A percentile compares a stretch with the other conserved stretches of the same genome.
phyloP scores from a whole-genome alignment of 2,329 filamentous ascomycete genomes.

The Ilyonectria destructans region DNA sequence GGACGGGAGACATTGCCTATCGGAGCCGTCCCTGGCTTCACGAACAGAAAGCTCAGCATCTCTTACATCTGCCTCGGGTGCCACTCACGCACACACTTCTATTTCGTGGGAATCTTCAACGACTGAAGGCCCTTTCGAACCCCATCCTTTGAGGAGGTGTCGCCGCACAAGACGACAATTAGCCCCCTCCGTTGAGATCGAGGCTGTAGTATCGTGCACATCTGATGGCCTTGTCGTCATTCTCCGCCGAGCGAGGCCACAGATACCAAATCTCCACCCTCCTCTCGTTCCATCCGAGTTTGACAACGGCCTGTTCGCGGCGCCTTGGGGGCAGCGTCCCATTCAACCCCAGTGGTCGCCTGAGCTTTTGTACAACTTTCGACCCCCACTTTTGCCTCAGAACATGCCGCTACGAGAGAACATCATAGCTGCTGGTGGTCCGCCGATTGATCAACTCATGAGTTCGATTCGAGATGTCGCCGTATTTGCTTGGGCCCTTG shows the following conservation, averaged over 20 bases:
- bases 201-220: slow-evolving; percentile 92
- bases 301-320: slow-evolving; percentile 81
- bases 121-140: slow-evolving; percentile 10
- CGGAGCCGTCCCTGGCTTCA: slow-evolving; percentile 33
- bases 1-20: slow-evolving; percentile 21
- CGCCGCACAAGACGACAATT: slow-evolving; percentile 37
- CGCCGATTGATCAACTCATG: slow-evolving; percentile 78
- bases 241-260: slow-evolving; percentile 80
- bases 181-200: slow-evolving; percentile 76
- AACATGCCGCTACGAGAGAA: slow-evolving; percentile 63
- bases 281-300: slow-evolving; percentile 63
- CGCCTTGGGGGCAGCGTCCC: slow-evolving; percentile 83
- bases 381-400: slow-evolving; percentile 58
- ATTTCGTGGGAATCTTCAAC: slow-evolving; percentile 38
- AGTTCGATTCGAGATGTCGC: slow-evolving; percentile 86
- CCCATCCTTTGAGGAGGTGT: slow-evolving; percentile 15
- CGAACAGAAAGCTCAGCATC: slow-evolving; percentile 36
- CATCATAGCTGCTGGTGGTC: slow-evolving; percentile 66
- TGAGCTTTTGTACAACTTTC: slow-evolving; percentile 48
- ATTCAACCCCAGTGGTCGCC: slow-evolving; percentile 65
- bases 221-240: slow-evolving; percentile 91
- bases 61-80: slow-evolving; percentile 21
- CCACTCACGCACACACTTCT: slow-evolving; percentile 34
- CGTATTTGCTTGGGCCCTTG: slow-evolving; percentile 89
- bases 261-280: slow-evolving; percentile 73